Evolutionary conservation across 2,329 filamentous ascomycete genomes (phyloP), one percentile per base, ranked within the genome.

Genomic region (Cladophialophora bantiana): DNA sequence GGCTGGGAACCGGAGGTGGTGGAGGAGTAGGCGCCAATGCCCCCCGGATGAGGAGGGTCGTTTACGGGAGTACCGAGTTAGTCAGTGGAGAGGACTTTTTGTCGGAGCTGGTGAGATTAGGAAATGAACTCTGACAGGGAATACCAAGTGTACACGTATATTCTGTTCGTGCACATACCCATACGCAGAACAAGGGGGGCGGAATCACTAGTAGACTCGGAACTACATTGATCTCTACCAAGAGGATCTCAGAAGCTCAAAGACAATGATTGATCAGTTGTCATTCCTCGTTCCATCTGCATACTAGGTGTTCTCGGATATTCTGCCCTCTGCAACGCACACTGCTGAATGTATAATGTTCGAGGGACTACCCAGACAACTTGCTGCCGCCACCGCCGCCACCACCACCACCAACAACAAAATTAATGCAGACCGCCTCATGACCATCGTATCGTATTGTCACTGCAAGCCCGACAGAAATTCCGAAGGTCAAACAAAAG

Each of bases 51-150:
- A 90, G 92, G 79, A 86, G 93, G 70, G 91, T 99, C 9, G 91
- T 98, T 1, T 99, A 99, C 78, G 95, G 95, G 18, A 96, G 93
- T 75, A 99, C 95, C 13, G 94, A 89, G 69, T 76, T 89, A 70
- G 82, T 89, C 70, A 88, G 87, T 73, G 86, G 88, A 9, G 84
- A 82, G 64, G 86, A 88, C 70, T 90, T 90, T 75, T 77, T 89
- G 50, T 79, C 74, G 26, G 83, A 85, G 61, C 77, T 89, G 71
- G 83, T 80, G 26, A 83, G 80, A 67, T 73, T 90, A 69, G 88
- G 88, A 4, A 9, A 50, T 4, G 45, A 50, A 5, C 80, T 50
- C 7, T 50, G 12, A 26, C 7, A 26, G 6, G 26, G 45, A 26
- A 50, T 20, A 20, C 7, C 40, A n/a, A 18, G 40, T 45, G 40